phyloP scores from a whole-genome alignment of 2,329 filamentous ascomycete species.

The Hawksworthiomyces lignivorus region DNA sequence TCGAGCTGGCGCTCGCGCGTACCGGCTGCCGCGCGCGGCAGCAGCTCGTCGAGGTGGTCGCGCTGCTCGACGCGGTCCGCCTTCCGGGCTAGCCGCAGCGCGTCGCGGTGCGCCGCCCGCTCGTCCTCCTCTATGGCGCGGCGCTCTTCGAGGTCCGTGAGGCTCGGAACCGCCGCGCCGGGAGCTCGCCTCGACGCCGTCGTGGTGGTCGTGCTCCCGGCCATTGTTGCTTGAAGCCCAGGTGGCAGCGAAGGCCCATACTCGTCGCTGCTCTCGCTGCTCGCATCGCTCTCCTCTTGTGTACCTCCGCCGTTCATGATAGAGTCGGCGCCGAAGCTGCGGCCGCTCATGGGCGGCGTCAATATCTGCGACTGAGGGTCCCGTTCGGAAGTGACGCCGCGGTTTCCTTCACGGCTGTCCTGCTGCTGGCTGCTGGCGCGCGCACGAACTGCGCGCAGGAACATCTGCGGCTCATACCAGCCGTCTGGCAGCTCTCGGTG shows the following conservation, averaged over 20 bases:
- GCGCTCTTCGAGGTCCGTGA: constrained; percentile 63
- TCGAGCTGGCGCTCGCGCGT: constrained; percentile 78
- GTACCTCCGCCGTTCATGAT: too few relatives aligned
- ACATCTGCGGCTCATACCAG: constrained; percentile 82
- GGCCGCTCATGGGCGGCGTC: too few relatives aligned
- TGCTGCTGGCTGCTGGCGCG: constrained; percentile 25
- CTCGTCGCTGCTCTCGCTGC: constrained; percentile 6
- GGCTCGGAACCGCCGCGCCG: constrained; percentile 59
- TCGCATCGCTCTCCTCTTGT: background rate
- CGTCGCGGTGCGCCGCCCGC: constrained; percentile 31
- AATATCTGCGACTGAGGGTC: too few relatives aligned
- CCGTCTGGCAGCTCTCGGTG: constrained; percentile 75
- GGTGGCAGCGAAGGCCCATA: constrained; percentile 5
- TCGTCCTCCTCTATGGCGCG: constrained; percentile 44
- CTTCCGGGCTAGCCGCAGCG: constrained; percentile 52
- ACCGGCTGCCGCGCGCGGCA: constrained; percentile 78
- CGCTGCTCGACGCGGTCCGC: constrained; percentile 60
- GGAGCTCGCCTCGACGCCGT: constrained; percentile 15
- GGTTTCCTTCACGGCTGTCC: background rate
- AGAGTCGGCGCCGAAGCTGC: too few relatives aligned
- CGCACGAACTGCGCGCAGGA: constrained; percentile 29
- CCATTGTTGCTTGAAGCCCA: background rate
- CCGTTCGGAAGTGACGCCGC: too few relatives aligned
- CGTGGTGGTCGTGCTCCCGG: constrained; percentile 29
- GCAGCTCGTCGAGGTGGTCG: constrained; percentile 69